Conservation (phyloP, 345 rosid species). For the Microcos paniculata region DNA sequence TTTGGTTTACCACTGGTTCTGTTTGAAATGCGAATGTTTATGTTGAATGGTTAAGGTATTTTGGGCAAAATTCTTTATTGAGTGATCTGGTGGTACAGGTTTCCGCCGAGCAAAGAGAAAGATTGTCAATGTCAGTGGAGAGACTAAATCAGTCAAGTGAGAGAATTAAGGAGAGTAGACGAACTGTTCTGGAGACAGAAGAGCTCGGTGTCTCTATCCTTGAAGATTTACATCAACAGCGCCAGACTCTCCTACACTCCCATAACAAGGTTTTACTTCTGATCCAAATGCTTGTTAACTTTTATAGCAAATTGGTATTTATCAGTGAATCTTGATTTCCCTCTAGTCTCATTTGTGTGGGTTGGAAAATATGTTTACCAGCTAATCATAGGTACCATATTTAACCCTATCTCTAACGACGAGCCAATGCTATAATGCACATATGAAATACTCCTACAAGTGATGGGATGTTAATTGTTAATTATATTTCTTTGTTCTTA, state of each 20-base stretch:
- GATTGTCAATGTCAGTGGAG: slow-evolving; percentile 76
- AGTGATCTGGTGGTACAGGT: slow-evolving; percentile 40
- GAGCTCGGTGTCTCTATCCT: slow-evolving; percentile 83
- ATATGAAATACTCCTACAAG: not conserved
- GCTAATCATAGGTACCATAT: not conserved
- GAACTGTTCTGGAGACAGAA: slow-evolving; percentile 85
- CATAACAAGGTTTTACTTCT: slow-evolving; percentile 55
- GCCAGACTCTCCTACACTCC: slow-evolving; percentile 82
- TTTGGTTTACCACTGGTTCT: not conserved
- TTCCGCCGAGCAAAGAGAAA: slow-evolving; percentile 75
- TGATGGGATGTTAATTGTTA: not conserved
- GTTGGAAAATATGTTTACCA: not conserved
- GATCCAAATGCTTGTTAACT: not conserved
- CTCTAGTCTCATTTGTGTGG: not conserved
- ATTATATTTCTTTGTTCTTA: not conserved
- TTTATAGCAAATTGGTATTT: not conserved
- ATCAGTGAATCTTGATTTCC: not conserved
- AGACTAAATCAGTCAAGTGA: slow-evolving; percentile 73
- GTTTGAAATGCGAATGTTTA: not conserved
- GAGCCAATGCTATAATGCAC: not conserved
- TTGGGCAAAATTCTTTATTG: slow-evolving; percentile 3
- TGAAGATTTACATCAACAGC: slow-evolving; percentile 86
- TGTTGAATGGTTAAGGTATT: not conserved
- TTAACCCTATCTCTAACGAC: not conserved
- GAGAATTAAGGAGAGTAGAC: slow-evolving; percentile 82